These are phyloP conservation scores for Salvia hispanica DNA, from an alignment of 257 asterid species.

Conservation along the genomic window DNA sequence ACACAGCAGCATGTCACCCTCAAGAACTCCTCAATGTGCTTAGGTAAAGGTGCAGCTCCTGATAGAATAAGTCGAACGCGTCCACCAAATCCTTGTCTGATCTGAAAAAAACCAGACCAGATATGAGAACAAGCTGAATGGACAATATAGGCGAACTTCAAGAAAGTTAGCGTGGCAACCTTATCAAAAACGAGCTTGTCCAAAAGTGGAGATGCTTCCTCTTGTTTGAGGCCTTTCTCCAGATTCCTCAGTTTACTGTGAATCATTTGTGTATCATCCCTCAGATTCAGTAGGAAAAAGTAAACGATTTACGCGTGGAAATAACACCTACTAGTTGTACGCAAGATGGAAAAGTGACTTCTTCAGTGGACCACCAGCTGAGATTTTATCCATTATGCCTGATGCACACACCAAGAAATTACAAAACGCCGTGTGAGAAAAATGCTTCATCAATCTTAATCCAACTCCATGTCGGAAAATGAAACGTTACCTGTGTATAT, in stretches of 20 bases:
- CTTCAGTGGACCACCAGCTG: constrained; percentile 75
- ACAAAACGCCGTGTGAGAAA: neutral
- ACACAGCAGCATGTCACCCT: constrained; percentile 84
- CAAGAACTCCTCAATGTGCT: constrained; percentile 84
- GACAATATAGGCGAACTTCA: constrained; percentile 6
- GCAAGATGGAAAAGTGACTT: constrained; percentile 75
- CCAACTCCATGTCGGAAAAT: neutral
- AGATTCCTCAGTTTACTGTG: constrained; percentile 80
- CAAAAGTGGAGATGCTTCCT: constrained; percentile 83
- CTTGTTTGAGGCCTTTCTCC: constrained; percentile 76
- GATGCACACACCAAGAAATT: constrained; percentile 19
- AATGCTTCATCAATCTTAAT: neutral
- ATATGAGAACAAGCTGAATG: neutral
- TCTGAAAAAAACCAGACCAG: constrained; percentile 38
- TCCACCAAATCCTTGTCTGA: constrained; percentile 90
- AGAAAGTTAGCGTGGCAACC: constrained; percentile 36
- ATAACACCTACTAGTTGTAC: constrained; percentile 65
- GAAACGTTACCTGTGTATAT: constrained; percentile 67
- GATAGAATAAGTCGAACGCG: constrained; percentile 85
- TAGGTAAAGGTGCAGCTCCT: constrained; percentile 95
- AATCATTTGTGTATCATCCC: neutral
- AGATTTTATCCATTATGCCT: constrained; percentile 75
- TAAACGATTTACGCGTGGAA: neutral
- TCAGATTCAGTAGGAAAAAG: neutral
- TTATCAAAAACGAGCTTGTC: constrained; percentile 85